Percentiles rank a stretch among this genome's conserved stretches.
Evolutionary conservation across 495 filamentous ascomycete genomes (phyloP).

Genomic region (Opeltia flavorubescens): DNA sequence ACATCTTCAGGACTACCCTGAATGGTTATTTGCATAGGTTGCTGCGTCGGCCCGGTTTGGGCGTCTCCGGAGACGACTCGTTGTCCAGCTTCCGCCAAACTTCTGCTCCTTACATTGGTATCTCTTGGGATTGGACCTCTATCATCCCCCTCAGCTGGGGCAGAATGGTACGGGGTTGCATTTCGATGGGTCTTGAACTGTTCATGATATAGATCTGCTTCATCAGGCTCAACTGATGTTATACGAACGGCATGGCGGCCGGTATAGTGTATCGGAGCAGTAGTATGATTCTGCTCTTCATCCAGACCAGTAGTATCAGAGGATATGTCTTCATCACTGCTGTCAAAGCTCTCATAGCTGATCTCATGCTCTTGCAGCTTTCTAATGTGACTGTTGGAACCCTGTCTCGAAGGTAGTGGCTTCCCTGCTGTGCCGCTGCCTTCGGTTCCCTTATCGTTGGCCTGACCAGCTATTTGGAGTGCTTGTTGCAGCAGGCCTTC

Average conservation of each 20-base stretch:
- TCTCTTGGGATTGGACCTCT: background rate
- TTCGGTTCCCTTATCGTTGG: slow-evolving; percentile 15
- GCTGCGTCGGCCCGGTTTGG: background rate
- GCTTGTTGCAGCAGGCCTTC: slow-evolving; percentile 34
- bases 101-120: background rate
- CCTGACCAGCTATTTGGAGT: slow-evolving; percentile 26
- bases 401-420: slow-evolving; percentile 1
- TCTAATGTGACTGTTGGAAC: background rate
- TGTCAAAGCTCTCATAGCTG: slow-evolving; percentile 12
- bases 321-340: slow-evolving; percentile 8
- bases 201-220: background rate
- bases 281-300: slow-evolving; percentile 11
- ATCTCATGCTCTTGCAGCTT: background rate
- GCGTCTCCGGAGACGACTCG: background rate
- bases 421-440: slow-evolving; percentile 9
- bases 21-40: background rate
- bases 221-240: background rate
- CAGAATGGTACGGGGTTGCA: slow-evolving; percentile 7
- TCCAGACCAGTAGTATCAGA: slow-evolving; percentile 5
- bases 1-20: background rate
- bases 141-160: background rate
- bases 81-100: background rate
- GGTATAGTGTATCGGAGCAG: background rate
- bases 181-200: slow-evolving; percentile 4
- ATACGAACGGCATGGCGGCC: background rate